phyloP scores from a whole-genome alignment of 441 rosid genomes.

The Metrosideros polymorpha region DNA sequence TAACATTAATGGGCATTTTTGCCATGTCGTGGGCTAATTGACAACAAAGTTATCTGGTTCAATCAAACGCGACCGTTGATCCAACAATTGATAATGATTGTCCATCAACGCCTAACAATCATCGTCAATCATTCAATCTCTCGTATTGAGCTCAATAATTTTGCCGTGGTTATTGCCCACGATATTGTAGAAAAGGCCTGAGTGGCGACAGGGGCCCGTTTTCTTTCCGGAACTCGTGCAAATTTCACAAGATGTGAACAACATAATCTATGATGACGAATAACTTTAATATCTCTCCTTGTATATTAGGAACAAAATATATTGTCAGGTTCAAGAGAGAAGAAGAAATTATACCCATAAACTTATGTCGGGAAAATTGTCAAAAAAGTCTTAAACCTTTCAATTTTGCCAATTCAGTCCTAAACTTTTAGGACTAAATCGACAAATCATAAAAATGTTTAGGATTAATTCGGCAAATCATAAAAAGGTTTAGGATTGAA shows the following conservation, averaged over 20 bases:
- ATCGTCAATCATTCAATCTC: neutral
- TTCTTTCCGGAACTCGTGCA: neutral
- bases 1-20: neutral
- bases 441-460: too few species aligned
- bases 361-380: too few species aligned
- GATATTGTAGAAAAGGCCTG: neutral
- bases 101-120: neutral
- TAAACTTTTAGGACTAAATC: too few species aligned
- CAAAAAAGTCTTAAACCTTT: too few species aligned
- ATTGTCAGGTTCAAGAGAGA: neutral
- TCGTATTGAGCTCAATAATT: neutral
- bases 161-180: neutral
- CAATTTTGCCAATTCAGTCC: too few species aligned
- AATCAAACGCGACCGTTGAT: neutral
- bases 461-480: too few species aligned
- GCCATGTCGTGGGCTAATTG: neutral
- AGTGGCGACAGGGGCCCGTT: neutral
- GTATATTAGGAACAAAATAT: neutral
- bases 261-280: neutral
- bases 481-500: too few species aligned
- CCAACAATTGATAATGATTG: neutral
- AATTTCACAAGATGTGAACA: neutral
- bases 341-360: neutral
- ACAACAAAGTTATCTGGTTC: neutral
- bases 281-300: neutral